phyloP scores from a whole-genome alignment of 257 asterid species.

The Nyctanthes arbortristis region DNA sequence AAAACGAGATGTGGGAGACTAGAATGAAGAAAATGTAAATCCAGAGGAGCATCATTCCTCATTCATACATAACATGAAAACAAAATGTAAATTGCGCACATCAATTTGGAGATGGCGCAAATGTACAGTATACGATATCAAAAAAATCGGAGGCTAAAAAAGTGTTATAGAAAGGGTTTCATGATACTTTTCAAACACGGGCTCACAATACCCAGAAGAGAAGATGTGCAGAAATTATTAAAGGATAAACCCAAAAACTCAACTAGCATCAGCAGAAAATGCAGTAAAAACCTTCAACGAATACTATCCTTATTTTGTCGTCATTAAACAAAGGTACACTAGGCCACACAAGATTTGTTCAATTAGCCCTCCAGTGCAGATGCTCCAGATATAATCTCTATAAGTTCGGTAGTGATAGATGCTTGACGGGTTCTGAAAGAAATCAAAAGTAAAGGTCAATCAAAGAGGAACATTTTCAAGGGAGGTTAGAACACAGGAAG shows the following conservation, averaged over 20 bases:
- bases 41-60: neutral
- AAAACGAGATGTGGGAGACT: too few species aligned
- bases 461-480: neutral
- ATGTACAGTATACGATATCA: neutral
- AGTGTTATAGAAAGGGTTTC: neutral
- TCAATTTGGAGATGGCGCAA: neutral
- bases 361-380: conserved; percentile 72
- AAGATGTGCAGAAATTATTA: conserved; percentile 29
- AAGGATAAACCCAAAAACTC: conserved; percentile 21
- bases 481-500: neutral
- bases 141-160: neutral
- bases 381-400: conserved; percentile 96
- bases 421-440: conserved; percentile 92
- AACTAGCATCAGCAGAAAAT: conserved; percentile 17
- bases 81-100: neutral
- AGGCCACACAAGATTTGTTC: conserved; percentile 8
- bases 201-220: conserved; percentile 27
- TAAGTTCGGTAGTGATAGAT: conserved; percentile 86
- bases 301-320: conserved; percentile 48
- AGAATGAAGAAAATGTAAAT: neutral
- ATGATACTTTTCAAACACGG: neutral
- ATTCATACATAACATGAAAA: neutral
- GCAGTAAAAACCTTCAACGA: conserved; percentile 28
- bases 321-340: conserved; percentile 26
- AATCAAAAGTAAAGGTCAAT: conserved; percentile 8